Evolutionary conservation across 352 stramenopile species (phyloP).

Genomic region (Aphanomyces astaci): DNA sequence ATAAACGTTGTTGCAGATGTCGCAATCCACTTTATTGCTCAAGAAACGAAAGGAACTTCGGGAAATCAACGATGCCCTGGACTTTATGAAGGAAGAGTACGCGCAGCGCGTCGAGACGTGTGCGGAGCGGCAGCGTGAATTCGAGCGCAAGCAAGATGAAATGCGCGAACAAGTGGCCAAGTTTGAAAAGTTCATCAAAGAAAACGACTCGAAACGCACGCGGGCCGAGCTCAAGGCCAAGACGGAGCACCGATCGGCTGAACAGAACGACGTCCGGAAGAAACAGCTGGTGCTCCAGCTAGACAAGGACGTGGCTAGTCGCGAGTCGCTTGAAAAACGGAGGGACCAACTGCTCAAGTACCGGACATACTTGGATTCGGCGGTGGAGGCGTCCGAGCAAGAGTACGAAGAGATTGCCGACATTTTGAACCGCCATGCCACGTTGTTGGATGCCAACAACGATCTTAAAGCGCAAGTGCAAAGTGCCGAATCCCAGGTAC

Average conservation of each 20-base stretch:
- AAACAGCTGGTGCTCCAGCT: slow-evolving; percentile 60
- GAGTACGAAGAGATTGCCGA: slow-evolving; percentile 81
- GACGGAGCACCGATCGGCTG: slow-evolving; percentile 59
- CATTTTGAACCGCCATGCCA: slow-evolving; percentile 78
- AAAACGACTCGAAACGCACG: slow-evolving; percentile 87
- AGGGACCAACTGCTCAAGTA: slow-evolving; percentile 78
- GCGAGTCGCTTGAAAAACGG: slow-evolving; percentile 65
- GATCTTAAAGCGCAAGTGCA: slow-evolving; percentile 74
- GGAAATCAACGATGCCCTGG: slow-evolving; percentile 86
- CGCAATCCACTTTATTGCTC: slow-evolving; percentile 84
- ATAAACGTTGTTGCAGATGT: slow-evolving; percentile 40
- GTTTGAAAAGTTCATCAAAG: slow-evolving; percentile 92
- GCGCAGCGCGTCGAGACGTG: slow-evolving; percentile 81
- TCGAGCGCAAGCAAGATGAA: slow-evolving; percentile 82
- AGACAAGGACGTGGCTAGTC: slow-evolving; percentile 60
- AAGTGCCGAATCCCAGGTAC: slow-evolving; percentile 50
- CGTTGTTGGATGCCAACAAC: slow-evolving; percentile 80
- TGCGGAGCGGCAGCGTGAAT: slow-evolving; percentile 62
- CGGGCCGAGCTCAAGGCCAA: slow-evolving; percentile 85
- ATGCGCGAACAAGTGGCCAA: slow-evolving; percentile 87
- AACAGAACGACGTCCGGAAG: slow-evolving; percentile 74
- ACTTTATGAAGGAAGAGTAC: slow-evolving; percentile 92
- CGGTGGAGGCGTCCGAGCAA: slow-evolving; percentile 72
- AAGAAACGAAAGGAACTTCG: slow-evolving; percentile 92
- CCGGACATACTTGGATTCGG: slow-evolving; percentile 71